phyloP scores from a whole-genome alignment of 495 filamentous ascomycete species.

The Talaromyces trachyspermus region DNA sequence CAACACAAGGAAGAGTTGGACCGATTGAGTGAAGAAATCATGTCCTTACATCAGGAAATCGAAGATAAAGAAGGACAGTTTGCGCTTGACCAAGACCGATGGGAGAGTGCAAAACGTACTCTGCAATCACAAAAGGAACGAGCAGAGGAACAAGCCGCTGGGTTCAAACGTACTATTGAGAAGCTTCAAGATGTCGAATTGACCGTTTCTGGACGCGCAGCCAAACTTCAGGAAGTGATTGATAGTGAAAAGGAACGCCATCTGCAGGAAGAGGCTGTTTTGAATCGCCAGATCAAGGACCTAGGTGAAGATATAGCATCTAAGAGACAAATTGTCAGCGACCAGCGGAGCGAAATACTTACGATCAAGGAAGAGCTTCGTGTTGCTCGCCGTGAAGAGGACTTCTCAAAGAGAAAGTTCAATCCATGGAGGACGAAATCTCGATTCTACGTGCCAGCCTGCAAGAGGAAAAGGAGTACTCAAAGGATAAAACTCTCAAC shows the following conservation, averaged over 20 bases:
- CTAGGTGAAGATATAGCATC: conserved; percentile 48
- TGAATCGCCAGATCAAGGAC: conserved; percentile 51
- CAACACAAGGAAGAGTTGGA: conserved; percentile 60
- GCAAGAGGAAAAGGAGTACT: conserved; percentile 66
- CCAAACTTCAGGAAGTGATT: conserved; percentile 55
- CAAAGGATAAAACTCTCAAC: conserved; percentile 46
- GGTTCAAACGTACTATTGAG: conserved; percentile 66
- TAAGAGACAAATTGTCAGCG: conserved; percentile 46
- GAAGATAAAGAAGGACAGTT: conserved; percentile 65
- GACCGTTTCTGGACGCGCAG: conserved; percentile 56
- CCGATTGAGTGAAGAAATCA: conserved; percentile 57
- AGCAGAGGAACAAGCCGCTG: conserved; percentile 59
- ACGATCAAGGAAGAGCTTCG: conserved; percentile 60
- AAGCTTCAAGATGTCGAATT: conserved; percentile 61
- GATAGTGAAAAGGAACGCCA: conserved; percentile 53
- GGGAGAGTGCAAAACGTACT: conserved; percentile 57
- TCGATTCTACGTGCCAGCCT: conserved; percentile 65
- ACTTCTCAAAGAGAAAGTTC: conserved; percentile 58
- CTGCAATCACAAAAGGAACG: conserved; percentile 59
- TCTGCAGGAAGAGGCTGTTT: conserved; percentile 44
- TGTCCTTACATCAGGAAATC: conserved; percentile 62
- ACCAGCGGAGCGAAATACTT: conserved; percentile 51
- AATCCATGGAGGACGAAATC: conserved; percentile 74
- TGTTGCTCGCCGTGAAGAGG: conserved; percentile 55
- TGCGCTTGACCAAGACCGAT: conserved; percentile 62